A percentile compares a stretch with the other conserved stretches of the same genome.
phyloP scores from a whole-genome alignment of 306 rosid species.

The Acmispon strigosus region DNA sequence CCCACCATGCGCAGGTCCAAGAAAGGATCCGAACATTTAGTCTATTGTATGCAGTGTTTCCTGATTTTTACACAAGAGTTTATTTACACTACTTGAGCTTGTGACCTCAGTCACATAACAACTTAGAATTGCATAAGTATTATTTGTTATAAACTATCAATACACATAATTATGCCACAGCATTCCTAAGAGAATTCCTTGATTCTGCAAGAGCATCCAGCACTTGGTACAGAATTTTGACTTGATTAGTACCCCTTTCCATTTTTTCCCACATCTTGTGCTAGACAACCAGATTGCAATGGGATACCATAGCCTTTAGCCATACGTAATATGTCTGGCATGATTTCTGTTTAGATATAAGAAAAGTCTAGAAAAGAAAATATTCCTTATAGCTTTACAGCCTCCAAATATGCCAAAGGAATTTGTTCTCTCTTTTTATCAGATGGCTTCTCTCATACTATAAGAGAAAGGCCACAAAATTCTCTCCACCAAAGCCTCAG shows the following conservation, averaged over 20 bases:
- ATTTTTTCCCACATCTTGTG: slow-evolving; percentile 31
- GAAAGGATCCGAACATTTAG: too few species aligned
- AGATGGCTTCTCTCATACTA: slow-evolving; percentile 39
- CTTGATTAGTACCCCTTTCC: slow-evolving; percentile 16
- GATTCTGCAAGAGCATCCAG: slow-evolving; percentile 26
- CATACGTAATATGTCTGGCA: slow-evolving; percentile 34
- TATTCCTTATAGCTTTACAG: slow-evolving; percentile 67
- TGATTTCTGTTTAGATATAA: slow-evolving; percentile 23
- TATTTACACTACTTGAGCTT: too few species aligned
- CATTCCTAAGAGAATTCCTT: slow-evolving; percentile 3
- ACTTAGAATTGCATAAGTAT: neutral
- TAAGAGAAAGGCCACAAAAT: slow-evolving; percentile 39
- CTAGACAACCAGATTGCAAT: slow-evolving; percentile 20
- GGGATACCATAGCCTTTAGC: slow-evolving; percentile 23
- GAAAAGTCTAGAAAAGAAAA: slow-evolving; percentile 40
- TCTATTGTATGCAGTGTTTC: too few species aligned
- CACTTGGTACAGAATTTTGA: slow-evolving; percentile 16
- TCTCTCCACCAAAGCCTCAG: slow-evolving; percentile 27
- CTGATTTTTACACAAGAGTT: too few species aligned
- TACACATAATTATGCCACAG: slow-evolving; percentile 2
- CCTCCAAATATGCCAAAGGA: slow-evolving; percentile 59
- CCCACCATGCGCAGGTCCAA: too few species aligned
- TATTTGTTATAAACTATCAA: neutral
- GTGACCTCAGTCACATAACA: too few species aligned
- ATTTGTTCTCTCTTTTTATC: slow-evolving; percentile 50